Percentiles rank a stretch among this genome's conserved stretches.
These are phyloP conservation scores for Dovyalis caffra DNA, from an alignment of 345 rosid genomes.

Conservation along the genomic window DNA sequence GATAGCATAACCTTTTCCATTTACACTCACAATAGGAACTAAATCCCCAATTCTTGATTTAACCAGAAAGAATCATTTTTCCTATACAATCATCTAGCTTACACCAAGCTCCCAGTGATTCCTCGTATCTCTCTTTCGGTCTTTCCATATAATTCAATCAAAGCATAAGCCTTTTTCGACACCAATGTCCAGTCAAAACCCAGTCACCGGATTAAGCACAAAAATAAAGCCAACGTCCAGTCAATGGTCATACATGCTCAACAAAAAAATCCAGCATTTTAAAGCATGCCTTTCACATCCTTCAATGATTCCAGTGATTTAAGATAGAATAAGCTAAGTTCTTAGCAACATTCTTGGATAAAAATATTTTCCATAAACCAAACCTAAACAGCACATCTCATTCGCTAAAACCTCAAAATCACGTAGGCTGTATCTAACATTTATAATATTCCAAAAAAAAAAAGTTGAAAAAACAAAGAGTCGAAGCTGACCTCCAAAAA, in stretches of 20 bases:
- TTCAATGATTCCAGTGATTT: background rate
- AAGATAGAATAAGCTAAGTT: background rate
- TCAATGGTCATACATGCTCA: background rate
- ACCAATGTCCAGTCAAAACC: background rate
- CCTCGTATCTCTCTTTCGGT: background rate
- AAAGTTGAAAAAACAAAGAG: background rate
- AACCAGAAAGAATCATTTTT: background rate
- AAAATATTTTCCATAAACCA: background rate
- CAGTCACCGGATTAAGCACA: background rate
- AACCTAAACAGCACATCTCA: background rate
- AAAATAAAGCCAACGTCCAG: background rate
- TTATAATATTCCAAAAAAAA: background rate
- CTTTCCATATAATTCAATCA: background rate
- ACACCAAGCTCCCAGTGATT: background rate
- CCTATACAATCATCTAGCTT: background rate
- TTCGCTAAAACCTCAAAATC: background rate
- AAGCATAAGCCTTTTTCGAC: background rate
- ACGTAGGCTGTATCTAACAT: background rate
- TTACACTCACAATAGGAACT: background rate
- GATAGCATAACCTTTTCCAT: background rate
- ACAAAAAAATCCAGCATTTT: too few species aligned
- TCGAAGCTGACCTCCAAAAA: conserved; percentile 52
- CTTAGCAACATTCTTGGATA: background rate
- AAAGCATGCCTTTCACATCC: too few species aligned
- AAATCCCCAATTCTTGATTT: background rate